Evolutionary conservation across 2,329 filamentous ascomycete genomes (phyloP).

Genomic region (Cladosporium cucumerinum): DNA sequence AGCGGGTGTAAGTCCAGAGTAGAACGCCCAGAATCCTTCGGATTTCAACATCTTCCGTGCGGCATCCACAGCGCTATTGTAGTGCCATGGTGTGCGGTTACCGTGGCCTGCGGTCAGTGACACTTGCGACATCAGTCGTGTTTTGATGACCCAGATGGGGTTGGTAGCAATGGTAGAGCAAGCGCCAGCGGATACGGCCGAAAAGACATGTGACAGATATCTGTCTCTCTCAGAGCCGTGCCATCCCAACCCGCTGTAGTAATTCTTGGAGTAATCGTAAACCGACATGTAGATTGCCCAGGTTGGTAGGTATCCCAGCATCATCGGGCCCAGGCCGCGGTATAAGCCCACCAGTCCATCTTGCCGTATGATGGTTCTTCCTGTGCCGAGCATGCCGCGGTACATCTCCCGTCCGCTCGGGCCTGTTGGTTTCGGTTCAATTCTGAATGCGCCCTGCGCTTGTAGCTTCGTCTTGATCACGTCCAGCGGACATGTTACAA

Average conservation of each 20-base stretch:
- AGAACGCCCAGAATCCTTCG: slow-evolving; percentile 87
- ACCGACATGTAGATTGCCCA: slow-evolving; percentile 98
- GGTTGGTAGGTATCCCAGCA: slow-evolving; percentile 91
- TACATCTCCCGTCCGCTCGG: slow-evolving; percentile 61
- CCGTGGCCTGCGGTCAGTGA: slow-evolving; percentile 53
- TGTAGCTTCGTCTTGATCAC: slow-evolving; percentile 99
- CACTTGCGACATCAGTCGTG: slow-evolving; percentile 91
- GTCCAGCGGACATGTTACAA: slow-evolving; percentile 94
- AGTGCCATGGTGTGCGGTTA: slow-evolving; percentile 78
- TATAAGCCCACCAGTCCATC: slow-evolving; percentile 91
- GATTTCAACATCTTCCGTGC: slow-evolving; percentile 92
- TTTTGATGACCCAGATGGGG: slow-evolving; percentile 99
- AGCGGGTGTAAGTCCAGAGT: slow-evolving; percentile 89
- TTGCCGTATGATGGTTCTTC: slow-evolving; percentile 76
- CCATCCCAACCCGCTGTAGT: slow-evolving; percentile 58
- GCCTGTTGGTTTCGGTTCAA: slow-evolving; percentile 27
- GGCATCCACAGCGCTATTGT: slow-evolving; percentile 83
- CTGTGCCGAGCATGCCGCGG: slow-evolving; percentile 82
- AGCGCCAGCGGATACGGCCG: slow-evolving; percentile 83
- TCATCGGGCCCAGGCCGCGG: slow-evolving; percentile 86
- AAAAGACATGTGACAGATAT: slow-evolving; percentile 78
- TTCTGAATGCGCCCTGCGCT: slow-evolving; percentile 80
- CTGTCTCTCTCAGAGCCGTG: slow-evolving; percentile 52
- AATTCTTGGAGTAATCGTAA: slow-evolving; percentile 83
- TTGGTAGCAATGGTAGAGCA: slow-evolving; percentile 94